Percentiles rank a stretch among this genome's conserved stretches.
These are phyloP conservation scores for Limnanthes douglasii DNA, from an alignment of 345 rosid species.

Conservation along the genomic window DNA sequence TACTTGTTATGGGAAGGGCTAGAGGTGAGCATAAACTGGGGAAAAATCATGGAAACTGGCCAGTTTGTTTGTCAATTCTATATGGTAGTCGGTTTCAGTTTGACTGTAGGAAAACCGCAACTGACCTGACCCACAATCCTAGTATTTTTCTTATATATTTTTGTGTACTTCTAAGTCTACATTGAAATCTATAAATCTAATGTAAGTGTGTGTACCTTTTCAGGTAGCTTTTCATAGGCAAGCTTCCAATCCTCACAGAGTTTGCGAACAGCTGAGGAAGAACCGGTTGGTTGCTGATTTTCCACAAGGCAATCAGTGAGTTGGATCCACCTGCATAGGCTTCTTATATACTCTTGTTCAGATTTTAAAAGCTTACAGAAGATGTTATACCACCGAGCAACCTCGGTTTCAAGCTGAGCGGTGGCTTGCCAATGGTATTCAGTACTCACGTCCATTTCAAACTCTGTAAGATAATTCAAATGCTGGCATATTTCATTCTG, in stretches of 20 bases:
- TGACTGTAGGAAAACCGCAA: too few relatives aligned
- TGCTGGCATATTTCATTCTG: slow-evolving; percentile 63
- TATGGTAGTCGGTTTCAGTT: too few relatives aligned
- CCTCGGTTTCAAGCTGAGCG: slow-evolving; percentile 64
- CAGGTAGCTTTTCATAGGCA: slow-evolving; percentile 49
- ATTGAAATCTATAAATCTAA: background rate
- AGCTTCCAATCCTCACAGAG: slow-evolving; percentile 60
- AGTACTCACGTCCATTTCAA: slow-evolving; percentile 31
- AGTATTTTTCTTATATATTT: too few relatives aligned
- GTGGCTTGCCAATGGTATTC: slow-evolving; percentile 64
- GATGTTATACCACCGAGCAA: slow-evolving; percentile 52
- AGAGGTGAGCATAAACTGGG: too few relatives aligned
- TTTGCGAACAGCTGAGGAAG: slow-evolving; percentile 29
- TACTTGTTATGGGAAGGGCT: too few relatives aligned
- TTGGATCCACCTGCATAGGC: slow-evolving; percentile 52
- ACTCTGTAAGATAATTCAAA: slow-evolving; percentile 38
- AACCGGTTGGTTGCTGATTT: slow-evolving; percentile 26
- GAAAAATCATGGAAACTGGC: too few relatives aligned
- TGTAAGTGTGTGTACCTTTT: slow-evolving; percentile 33
- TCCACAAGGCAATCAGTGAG: slow-evolving; percentile 41
- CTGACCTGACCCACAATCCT: too few relatives aligned
- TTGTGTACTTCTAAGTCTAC: too few relatives aligned
- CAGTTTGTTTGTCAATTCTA: too few relatives aligned
- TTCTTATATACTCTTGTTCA: slow-evolving; percentile 53
- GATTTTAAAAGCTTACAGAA: slow-evolving; percentile 54